Evolutionary conservation across 768 basidiomycete species (phyloP), one percentile per base, ranked within the genome.

Genomic region (Tylopilus sp.): DNA sequence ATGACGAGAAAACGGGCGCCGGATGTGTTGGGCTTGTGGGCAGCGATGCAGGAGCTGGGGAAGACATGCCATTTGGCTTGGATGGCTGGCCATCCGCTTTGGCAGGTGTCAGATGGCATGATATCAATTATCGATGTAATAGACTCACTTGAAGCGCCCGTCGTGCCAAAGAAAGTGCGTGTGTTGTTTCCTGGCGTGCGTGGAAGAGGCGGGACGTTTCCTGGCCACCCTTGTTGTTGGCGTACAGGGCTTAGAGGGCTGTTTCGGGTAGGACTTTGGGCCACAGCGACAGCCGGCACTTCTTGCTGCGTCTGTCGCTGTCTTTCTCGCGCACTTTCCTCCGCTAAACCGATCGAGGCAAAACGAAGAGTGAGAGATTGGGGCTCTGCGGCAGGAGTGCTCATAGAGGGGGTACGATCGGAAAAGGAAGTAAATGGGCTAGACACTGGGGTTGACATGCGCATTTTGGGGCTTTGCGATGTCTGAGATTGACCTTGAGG

Each of bases 321-420:
- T 28, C 40, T 57, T 17, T 58, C 58, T 25, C 53, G 54, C 25
- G 57, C 55, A 26, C 52, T 58, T 20, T 65, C 64, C 35, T 60
- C 63, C 18, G 44, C 46, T 21, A 71, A 47, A 15, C 58, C 52
- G 38, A 65, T 56, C 6, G 68, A 55, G 23, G 70, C 70, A 47
- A 72, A 58, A 44, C 69, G 72, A 18, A 69, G 60, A 3, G 71
- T 69, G 40, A 69, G 59, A 17, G 66, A 70, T 51, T 50, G 67
- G 15, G 56, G 58, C 31, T 54, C 59, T 28, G 46, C 28, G 7
- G 30, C 11, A n/a, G 56, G 13, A 40, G 55, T 31, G n/a, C 42
- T 22, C 31, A 38, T 26, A 40, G 30, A 15, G 13, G 55, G 39
- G 39, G 36, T 44, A 20, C 42, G 63, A 17, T 44, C 40, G 41